These are phyloP conservation scores for Schwanniomyces polymorphus DNA, from an alignment of 805 yeast species.

Conservation along the genomic window DNA sequence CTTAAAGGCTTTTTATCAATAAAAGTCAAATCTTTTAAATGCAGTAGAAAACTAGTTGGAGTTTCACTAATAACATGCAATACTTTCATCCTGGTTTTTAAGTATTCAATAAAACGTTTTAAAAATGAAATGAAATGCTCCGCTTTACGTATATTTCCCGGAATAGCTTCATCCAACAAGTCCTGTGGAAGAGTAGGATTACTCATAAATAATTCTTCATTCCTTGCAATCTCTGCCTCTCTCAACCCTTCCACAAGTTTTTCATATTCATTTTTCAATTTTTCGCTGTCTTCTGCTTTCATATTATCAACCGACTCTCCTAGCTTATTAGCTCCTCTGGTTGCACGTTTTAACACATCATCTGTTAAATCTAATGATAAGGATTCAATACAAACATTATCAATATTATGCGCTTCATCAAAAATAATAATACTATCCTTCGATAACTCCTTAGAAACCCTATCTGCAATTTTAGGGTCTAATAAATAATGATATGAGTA, in stretches of 20 bases:
- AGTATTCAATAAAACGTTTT: constrained; percentile 88
- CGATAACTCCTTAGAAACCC: constrained; percentile 89
- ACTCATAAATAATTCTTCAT: constrained; percentile 72
- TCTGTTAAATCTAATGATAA: constrained; percentile 89
- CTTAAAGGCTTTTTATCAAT: constrained; percentile 89
- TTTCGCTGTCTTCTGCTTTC: constrained; percentile 77
- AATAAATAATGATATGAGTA: constrained; percentile 94
- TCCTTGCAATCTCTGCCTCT: constrained; percentile 67
- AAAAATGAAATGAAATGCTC: constrained; percentile 95
- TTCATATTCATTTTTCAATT: constrained; percentile 87
- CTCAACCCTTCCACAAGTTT: constrained; percentile 86
- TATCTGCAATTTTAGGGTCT: constrained; percentile 95
- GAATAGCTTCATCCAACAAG: constrained; percentile 86
- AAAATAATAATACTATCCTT: constrained; percentile 92
- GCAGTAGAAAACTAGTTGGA: constrained; percentile 89
- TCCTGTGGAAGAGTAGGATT: constrained; percentile 88
- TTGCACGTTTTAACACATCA: constrained; percentile 81
- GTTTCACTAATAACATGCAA: constrained; percentile 97
- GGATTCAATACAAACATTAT: constrained; percentile 97
- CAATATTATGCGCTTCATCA: constrained; percentile 98
- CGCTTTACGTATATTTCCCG: constrained; percentile 95
- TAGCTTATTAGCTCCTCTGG: constrained; percentile 80
- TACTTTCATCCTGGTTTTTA: constrained; percentile 97
- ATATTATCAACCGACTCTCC: constrained; percentile 83
- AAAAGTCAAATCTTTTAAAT: constrained; percentile 87